Base-by-base conservation (phyloP, 140 eudicot species). In the Cichorium intybus region DNA sequence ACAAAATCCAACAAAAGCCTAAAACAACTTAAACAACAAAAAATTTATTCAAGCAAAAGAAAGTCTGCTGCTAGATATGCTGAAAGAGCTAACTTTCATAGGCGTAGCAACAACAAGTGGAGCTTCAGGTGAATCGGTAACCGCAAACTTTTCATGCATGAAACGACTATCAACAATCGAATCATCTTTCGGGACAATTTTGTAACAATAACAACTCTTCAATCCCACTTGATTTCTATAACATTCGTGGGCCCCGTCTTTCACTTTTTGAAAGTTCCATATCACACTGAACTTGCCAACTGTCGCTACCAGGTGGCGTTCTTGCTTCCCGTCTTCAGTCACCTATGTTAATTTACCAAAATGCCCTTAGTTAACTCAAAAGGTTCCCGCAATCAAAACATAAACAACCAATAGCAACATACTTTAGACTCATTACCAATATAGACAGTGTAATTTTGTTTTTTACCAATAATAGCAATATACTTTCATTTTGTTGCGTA, bases 181-280 rank as follows among this genome's bases (percentile, higher is more conserved):
- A 54, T 92, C 95, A 16, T 88, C 84, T 77, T 88, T 88, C 0
- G 80, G 89, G 27, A 91, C 96, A 18, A 82, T 85, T 75, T 91
- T 91, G 85, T 92, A 92, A 80, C 98, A 92, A 66, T 92, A 92
- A 68, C 98, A 92, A 60, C 98, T 92, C 74, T 92, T 92, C 55
- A 92, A 28, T 43, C 96, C 96, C 7, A 85, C 84, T 43, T 92
- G 96, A 35, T 79, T 83, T 18, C 65, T 74, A 59, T 92, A 88
- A 71, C 98, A 92, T 9, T 83, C 80, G 16, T 88, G 96, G 23
- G 96, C 61, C 35, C 96, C 88, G 52, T 85, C 91, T 68, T 92
- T 90, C 81, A 90, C 95, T 70, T 86, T 92, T 73, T 86, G 92
- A 53, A 90, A 90, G 56, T 86, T 86, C 97, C 95, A 90, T 61